Evolutionary conservation across 2,329 filamentous ascomycete species (phyloP).

Genomic region (Xylaria polymorpha): DNA sequence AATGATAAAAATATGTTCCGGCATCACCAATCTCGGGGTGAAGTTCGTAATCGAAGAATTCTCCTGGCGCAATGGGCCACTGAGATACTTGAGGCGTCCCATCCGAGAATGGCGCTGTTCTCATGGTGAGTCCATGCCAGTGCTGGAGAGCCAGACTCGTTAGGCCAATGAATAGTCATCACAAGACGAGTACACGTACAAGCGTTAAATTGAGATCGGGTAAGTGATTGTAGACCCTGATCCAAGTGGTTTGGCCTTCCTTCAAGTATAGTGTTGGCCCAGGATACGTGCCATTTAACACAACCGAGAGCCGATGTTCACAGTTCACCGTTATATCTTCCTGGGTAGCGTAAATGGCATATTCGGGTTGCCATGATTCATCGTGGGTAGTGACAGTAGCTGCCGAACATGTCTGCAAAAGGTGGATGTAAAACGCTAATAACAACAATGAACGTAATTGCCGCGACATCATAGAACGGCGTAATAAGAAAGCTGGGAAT

Average conservation of each 20-base stretch:
- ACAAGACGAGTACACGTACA: constrained; percentile 49
- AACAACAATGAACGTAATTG: constrained; percentile 39
- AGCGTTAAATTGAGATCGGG: constrained; percentile 64
- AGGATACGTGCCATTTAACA: constrained; percentile 65
- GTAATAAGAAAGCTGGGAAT: constrained; percentile 31
- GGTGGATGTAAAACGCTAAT: constrained; percentile 39
- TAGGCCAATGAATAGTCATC: constrained; percentile 15
- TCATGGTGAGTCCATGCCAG: constrained; percentile 73
- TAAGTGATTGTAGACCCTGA: constrained; percentile 69
- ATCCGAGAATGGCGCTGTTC: constrained; percentile 71
- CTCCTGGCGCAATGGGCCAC: constrained; percentile 71
- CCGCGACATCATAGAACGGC: constrained; percentile 44
- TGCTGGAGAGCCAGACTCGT: constrained; percentile 57
- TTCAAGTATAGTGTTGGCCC: constrained; percentile 61
- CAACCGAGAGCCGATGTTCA: constrained; percentile 57
- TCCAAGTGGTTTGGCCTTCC: constrained; percentile 64
- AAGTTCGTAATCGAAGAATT: constrained; percentile 76
- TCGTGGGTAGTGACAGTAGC: constrained; percentile 44
- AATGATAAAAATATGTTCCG: constrained; percentile 76
- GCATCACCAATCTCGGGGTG: constrained; percentile 62
- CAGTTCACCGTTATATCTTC: constrained; percentile 60
- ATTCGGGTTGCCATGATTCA: constrained; percentile 48
- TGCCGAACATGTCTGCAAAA: constrained; percentile 42
- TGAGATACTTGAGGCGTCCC: constrained; percentile 70
- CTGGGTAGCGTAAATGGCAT: constrained; percentile 46